Conservation (phyloP, 495 filamentous ascomycete species). For the Neurospora sp. region DNA sequence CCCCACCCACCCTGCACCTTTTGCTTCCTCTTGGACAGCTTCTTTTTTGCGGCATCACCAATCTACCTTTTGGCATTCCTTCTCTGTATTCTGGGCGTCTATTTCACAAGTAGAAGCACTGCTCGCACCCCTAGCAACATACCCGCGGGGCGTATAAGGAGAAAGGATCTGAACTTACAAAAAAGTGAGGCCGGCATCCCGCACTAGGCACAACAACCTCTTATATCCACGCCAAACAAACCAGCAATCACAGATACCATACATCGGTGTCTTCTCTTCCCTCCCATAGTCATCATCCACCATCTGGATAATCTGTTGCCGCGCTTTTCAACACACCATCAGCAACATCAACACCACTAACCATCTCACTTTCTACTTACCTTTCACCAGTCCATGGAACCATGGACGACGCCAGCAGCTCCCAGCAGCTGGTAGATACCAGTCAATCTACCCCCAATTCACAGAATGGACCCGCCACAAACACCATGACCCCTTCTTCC, state of each 20-base stretch:
- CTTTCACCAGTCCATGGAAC: conserved; percentile 18
- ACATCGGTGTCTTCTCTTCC: neutral
- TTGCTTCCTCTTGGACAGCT: neutral
- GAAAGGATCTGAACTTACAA: neutral
- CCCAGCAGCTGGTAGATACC: conserved; percentile 16
- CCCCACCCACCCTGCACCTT: neutral
- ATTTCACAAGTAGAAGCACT: neutral
- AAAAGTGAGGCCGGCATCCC: neutral
- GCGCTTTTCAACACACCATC: neutral
- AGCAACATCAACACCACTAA: neutral
- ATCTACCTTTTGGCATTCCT: neutral
- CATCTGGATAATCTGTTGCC: neutral
- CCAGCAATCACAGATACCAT: neutral
- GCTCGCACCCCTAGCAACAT: neutral
- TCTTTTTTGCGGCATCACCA: neutral
- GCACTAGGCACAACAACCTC: neutral
- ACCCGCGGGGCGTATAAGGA: neutral
- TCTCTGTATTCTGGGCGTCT: neutral
- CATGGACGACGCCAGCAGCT: conserved; percentile 13
- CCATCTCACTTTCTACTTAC: neutral
- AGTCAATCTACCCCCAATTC: neutral
- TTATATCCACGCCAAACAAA: neutral
- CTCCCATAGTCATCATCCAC: neutral
- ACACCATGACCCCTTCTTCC: neutral
- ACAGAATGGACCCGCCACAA: neutral